Evolutionary conservation across 352 stramenopile species (phyloP), one percentile per base, ranked within the genome.

Genomic region (Phytophthora cryptogea): DNA sequence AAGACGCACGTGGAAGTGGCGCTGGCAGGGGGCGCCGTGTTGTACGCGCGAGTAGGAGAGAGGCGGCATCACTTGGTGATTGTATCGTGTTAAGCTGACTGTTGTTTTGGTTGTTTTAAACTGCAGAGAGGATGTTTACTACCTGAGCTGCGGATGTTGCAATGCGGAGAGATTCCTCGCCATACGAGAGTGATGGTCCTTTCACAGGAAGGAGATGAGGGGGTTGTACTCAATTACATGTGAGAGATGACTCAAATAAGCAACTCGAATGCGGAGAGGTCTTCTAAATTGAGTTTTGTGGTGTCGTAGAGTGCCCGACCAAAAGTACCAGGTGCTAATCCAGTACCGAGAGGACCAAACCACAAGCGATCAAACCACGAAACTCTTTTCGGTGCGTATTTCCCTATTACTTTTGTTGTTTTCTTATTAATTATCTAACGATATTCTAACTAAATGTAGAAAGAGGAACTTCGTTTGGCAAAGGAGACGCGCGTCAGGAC

Each of bases 61-160:
- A 1, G 20, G 20, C 20, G 1, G 20, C 20, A 23, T 54, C 23
- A 47, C 10, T 59, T 62, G 37, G 31, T 30, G 35, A 57, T 13
- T 16, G 11, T 58, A 53, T 36, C 11, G 33, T 54, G 8, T 26
- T 37, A 8, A 10, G 5, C 26, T 35, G 10, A 28, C 50, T 39
- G 16, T 3, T 50, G 2, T 39, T 23, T 23, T 23, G 20, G 20
- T 1, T 23, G 20, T 23, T 23, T 23, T 23, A 23, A 23, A 23
- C 14, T n/a, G 17, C 39, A 92, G 83, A 72, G 76, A 35, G 70
- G 66, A 4, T 83, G 66, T 17, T 26, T 92, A 16, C 46, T 92
- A 16, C 83, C 83, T 5, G 78, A 86, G 63, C 68, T 90, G 40
- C 76, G 65, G 4, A 90, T 92, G 80, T 60, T 92, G 44, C 74